Evolutionary conservation across 768 basidiomycete genomes (phyloP), one percentile per base, ranked within the genome.

Genomic region (Trametes cinnabarina): DNA sequence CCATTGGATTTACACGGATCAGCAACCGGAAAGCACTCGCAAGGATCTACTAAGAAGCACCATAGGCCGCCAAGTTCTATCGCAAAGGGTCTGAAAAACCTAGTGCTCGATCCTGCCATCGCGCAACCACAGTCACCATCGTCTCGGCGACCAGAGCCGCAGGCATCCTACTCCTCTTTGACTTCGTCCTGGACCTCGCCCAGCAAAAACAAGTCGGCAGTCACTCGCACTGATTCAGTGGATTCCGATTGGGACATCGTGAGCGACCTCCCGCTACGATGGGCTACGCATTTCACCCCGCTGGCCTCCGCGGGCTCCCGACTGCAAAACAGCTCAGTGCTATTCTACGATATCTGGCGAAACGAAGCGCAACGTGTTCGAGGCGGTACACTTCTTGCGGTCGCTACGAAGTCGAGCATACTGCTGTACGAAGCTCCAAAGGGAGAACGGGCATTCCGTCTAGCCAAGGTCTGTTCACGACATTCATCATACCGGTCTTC

Each of bases 271-370:
- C 88, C 90, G 2, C 65, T 92, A 43, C 82, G 88, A 30, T 94
- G 92, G 92, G 89, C 90, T n/a, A 87, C 87, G 0, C 92, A 94
- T 69, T 93, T 82, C 66, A 88, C 90, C 2, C 85, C 89, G 0
- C 79, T 94, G n/a, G 89, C 89, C 4, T 72, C 80, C 2, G 71
- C 79, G 23, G 83, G 87, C 3, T 88, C 90, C 23, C 78, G 89
- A 43, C 72, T 92, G 42, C 72, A 77, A 25, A 81, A 79, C 55
- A 64, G 77, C 1, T 81, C 83, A 3, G 84, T 90, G 14, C 65
- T 83, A 22, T 84, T 80, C 4, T 94, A 87, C 67, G 82, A 87
- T 9, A 72, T 91, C 3, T 90, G 85, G 85, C 77, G 75, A 34
- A 82, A 88, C 30, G 83, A 85, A 3, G 76, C 74, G 23, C 74